Evolutionary conservation across 805 yeast genomes (phyloP), one percentile per base, ranked within the genome.

Genomic region (Suhomyces sp.): DNA sequence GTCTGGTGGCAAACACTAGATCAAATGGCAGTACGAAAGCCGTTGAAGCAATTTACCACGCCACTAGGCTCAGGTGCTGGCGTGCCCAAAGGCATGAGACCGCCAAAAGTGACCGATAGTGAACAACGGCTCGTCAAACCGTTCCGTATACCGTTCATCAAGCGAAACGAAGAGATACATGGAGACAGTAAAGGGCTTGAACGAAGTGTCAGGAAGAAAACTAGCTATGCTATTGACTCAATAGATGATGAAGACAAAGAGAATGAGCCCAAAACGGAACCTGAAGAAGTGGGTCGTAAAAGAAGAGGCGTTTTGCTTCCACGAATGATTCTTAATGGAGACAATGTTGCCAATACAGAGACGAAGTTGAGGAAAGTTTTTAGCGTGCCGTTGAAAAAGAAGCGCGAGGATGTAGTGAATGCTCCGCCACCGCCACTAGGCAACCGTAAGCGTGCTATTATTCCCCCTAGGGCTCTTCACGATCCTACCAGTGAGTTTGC

Each of bases 401-500:
- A 67, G 33, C 68, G 71, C 43, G 71, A 66, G 43, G 63, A 65
- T 46, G 57, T 60, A 22, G 55, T 43, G 53, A 61, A 58, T 46
- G 68, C 76, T 46, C 79, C 91, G 1, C 92, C 96, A 0, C 89
- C 96, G 0, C 88, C 96, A 0, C 73, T 93, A 53, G 99, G 99
- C 0, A 90, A 91, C 52, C 81, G 86, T 55, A 80, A 86, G 37
- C 81, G 83, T 55, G 79, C 83, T 1, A 75, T 81, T 1, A 69
- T 89, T 49, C 87, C 89, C n/a, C 96, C 98, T 3, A 73, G 91
- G 52, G 96, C 99, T 1, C 75, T 94, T n/a, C 96, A 93, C 65
- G 99, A 94, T 69, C 99, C 99, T 0, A 78, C 86, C 43, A 91
- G 86, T 54, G 97, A 94, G 65, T 85, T 89, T 61, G 97, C 99